phyloP scores from a whole-genome alignment of 225 moss, liverwort and hornwort genomes.

The Straminergon stramineum region DNA sequence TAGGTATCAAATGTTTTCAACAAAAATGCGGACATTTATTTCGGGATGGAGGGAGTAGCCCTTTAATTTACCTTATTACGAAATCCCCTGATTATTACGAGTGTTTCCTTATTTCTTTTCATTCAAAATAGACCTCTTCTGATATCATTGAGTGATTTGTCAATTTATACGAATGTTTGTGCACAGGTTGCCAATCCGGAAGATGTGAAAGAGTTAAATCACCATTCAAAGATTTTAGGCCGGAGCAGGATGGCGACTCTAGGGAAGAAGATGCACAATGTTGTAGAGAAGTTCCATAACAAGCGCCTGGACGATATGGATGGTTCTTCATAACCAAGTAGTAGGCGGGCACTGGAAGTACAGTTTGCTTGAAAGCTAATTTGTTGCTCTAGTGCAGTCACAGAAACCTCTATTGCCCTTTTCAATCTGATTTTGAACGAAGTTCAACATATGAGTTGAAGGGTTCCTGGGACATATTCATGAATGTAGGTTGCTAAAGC shows the following conservation, averaged over 20 bases:
- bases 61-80: neutral
- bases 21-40: no score
- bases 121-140: neutral
- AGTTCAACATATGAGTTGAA: neutral
- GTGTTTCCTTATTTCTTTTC: neutral
- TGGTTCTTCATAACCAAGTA: neutral
- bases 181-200: slow-evolving; percentile 20
- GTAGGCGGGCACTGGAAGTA: neutral
- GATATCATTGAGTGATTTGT: neutral
- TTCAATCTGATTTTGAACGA: neutral
- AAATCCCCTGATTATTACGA: neutral
- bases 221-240: neutral
- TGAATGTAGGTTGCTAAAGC: neutral
- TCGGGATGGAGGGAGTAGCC: neutral
- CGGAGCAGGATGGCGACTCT: slow-evolving; percentile 48
- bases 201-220: neutral
- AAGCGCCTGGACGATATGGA: slow-evolving; percentile 21
- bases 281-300: slow-evolving; percentile 56
- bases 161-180: neutral
- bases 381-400: neutral
- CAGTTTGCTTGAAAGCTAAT: neutral
- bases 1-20: neutral
- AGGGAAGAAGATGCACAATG: slow-evolving; percentile 57
- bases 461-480: neutral
- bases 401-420: neutral